These are phyloP conservation scores for Blumeriella jaapii DNA, from an alignment of 2,329 filamentous ascomycete species.

Conservation along the genomic window DNA sequence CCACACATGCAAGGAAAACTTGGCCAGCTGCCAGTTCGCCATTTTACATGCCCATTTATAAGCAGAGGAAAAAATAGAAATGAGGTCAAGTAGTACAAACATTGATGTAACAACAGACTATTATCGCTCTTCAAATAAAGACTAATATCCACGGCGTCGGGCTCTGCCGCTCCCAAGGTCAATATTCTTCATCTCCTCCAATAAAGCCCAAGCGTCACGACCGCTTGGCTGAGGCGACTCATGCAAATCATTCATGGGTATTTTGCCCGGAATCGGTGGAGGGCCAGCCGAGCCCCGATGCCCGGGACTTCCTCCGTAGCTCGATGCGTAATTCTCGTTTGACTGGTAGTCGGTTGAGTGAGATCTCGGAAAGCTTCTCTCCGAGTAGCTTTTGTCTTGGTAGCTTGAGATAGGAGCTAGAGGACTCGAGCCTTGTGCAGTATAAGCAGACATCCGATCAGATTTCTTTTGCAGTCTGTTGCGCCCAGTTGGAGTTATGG, in stretches of 20 bases:
- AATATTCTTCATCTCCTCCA: conserved; percentile 60
- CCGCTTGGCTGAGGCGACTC: conserved; percentile 26
- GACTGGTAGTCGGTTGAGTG: conserved; percentile 20
- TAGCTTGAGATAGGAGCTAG: conserved; percentile 23
- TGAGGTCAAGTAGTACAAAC: not conserved
- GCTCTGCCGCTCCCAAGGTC: conserved; percentile 49
- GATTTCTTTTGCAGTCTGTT: conserved; percentile 56
- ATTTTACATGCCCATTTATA: too few relatives aligned
- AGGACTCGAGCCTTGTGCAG: conserved; percentile 21
- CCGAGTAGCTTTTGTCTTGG: conserved; percentile 21
- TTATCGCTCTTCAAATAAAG: conserved; percentile 2
- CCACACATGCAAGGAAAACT: too few relatives aligned
- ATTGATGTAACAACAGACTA: not conserved
- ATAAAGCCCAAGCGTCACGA: conserved; percentile 43
- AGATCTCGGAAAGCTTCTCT: conserved; percentile 18
- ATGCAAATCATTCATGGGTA: conserved; percentile 41
- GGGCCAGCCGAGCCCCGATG: conserved; percentile 28
- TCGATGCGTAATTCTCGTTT: conserved; percentile 21
- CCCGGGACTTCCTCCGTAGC: conserved; percentile 23
- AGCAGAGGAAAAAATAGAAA: too few relatives aligned
- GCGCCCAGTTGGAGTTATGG: conserved; percentile 33
- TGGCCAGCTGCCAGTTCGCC: too few relatives aligned
- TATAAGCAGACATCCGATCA: conserved; percentile 22
- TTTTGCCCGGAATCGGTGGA: conserved; percentile 60
- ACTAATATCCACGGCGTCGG: conserved; percentile 19